Evolutionary conservation across 2,329 filamentous ascomycete genomes (phyloP), one percentile per base, ranked within the genome.

Genomic region (Alternaria angustiovoidea): DNA sequence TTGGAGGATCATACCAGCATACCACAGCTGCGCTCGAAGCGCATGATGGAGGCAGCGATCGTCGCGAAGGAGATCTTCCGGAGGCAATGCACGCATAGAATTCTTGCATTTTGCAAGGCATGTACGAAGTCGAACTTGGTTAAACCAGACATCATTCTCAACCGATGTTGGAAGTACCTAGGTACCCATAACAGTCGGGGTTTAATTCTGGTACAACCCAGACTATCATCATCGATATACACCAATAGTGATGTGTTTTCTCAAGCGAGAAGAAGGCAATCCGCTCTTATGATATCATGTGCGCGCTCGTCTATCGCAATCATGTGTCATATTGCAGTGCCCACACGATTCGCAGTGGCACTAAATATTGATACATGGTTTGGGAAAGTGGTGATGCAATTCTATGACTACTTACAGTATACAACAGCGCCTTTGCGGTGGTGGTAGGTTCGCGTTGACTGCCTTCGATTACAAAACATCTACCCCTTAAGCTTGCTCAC

Each of bases 321-420:
- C 62, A 59, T 59, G 61, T 64, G 46, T 56, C 59, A 63, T 54
- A 57, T 48, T 53, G 57, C 57, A 62, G 55, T 39, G 22, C 48
- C 53, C 51, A 42, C 59, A 34, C 30, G 42, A 59, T 20, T 24
- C 54, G 51, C 44, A 36, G 51, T 34, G 43, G 60, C 28, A 39
- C 7, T 18, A 24, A 4, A 11, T 22, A 14, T 22, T 22, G 12
- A 7, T 22, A 22, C 18, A 41, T 14, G n/a, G 39, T 41, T 5
- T 7, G 9, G 20, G 18, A 22, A 14, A 41, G 39, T 41, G 18
- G 22, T 22, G 5, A 18, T 0, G 11, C 12, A 14, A 22, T 14
- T 22, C 9, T 22, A 41, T 18, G 4, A 1, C 0, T 11, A 11
- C 3, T 39, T 39, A 0, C 1, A 1, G 38, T 39, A 11, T 12